phyloP scores from a whole-genome alignment of 169 alveolate species.

The Amoebophrya sp. region DNA sequence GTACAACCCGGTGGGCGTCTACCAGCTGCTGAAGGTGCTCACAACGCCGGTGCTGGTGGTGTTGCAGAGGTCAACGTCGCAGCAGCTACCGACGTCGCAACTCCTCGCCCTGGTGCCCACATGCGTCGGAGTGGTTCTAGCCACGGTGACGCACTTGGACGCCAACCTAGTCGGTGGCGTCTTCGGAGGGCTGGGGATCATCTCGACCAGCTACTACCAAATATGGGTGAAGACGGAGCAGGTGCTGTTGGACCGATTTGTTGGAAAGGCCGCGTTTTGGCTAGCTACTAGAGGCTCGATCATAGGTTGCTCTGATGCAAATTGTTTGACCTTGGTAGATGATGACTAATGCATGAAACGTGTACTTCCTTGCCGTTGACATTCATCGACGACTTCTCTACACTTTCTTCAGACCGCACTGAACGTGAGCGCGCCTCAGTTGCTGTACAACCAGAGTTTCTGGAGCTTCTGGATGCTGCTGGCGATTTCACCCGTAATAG shows the following conservation, averaged over 20 bases:
- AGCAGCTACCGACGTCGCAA: not conserved
- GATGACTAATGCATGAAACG: no score
- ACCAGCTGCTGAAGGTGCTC: constrained; percentile 16
- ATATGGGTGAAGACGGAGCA: constrained; percentile 19
- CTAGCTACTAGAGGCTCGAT: no score
- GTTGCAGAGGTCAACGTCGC: not conserved
- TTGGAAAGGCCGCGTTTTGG: no score
- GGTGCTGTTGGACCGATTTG: no score
- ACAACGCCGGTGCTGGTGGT: constrained; percentile 12
- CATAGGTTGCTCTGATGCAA: no score
- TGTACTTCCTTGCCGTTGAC: no score
- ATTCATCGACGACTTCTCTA: no score
- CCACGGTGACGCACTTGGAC: constrained; percentile 12
- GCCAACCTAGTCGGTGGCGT: constrained; percentile 1
- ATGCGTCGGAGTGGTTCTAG: constrained; percentile 10
- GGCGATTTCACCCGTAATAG: not conserved
- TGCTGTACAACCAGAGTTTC: constrained; percentile 5
- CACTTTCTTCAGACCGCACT: not conserved
- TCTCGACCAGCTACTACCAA: constrained; percentile 11
- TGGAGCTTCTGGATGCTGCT: not conserved
- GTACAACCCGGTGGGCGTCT: constrained; percentile 21
- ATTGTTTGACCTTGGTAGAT: no score
- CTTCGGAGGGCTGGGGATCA: constrained; percentile 10
- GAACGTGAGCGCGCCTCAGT: not conserved
- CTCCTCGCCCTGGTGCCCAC: constrained; percentile 10